A percentile compares a stretch with the other conserved stretches of the same genome.
Conservation (phyloP, 208 protist species). For the Leishmania tarentolae region DNA sequence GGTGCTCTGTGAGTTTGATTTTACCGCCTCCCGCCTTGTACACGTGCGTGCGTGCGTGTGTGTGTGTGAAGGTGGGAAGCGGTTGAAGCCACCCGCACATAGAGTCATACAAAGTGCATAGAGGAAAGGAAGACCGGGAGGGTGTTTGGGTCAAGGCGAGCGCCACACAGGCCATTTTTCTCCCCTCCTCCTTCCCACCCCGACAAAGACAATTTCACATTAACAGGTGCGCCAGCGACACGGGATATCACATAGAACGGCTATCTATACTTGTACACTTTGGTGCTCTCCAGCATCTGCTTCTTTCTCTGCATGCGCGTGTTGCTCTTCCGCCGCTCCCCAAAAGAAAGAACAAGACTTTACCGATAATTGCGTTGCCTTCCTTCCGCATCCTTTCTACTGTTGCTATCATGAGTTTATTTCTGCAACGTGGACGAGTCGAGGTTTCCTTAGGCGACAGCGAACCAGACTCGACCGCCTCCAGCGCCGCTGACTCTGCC, state of each 20-base stretch:
- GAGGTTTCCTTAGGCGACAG: constrained; percentile 42
- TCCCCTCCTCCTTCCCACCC: not conserved
- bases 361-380: too few relatives aligned
- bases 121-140: not conserved
- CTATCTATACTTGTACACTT: not conserved
- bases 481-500: constrained; percentile 28
- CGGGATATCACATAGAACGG: not conserved
- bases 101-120: not conserved
- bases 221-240: not conserved
- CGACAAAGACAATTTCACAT: not conserved
- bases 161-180: not conserved
- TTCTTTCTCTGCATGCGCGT: not conserved
- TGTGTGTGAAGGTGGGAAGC: not conserved
- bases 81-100: not conserved
- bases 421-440: constrained; percentile 36
- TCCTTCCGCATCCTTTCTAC: not conserved
- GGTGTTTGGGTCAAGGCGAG: not conserved
- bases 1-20: not conserved
- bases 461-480: constrained; percentile 30
- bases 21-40: not conserved
- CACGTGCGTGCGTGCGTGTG: not conserved
- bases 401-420: constrained; percentile 51
- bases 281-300: not conserved
- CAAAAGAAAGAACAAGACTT: not conserved
- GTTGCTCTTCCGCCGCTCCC: too few relatives aligned